Evolutionary conservation across 495 filamentous ascomycete species (phyloP), one percentile per base, ranked within the genome.

Genomic region (Immersiella caudata): DNA sequence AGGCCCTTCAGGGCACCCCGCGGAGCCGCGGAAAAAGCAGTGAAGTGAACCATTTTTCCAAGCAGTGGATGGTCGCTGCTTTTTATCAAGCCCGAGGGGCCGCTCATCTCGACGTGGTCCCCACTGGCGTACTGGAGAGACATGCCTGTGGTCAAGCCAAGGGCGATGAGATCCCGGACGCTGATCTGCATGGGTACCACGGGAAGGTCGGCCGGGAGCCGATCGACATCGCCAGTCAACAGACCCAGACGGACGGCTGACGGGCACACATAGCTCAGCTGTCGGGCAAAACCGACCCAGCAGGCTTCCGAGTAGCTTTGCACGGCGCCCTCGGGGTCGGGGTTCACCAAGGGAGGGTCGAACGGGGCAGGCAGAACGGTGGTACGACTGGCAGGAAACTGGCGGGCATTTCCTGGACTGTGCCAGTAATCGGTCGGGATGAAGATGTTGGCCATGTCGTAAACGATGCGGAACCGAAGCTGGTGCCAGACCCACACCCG

Each of bases 381-480:
- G 12, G 21, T 52, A 12, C 49, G 49, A 22, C 16, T 3, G 18
- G 49, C 16, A 12, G 49, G 49, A 60, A 60, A 27, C 57, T 60
- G 9, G 25, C 27, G 57, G 6, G 57, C 21, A 25, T 60, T 60
- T 25, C 20, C 57, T 20, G 57, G 57, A 36, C 4, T 52, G 12
- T 52, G 49, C 49, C 49, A 52, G 49, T 52, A 52, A 3, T 52
- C 49, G 49, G 49, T 52, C 18, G 49, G 49, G 49, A 52, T 52
- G 49, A 52, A 52, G 49, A 52, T 52, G 49, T 52, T 33, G 29
- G 29, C 29, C 29, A 33, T 33, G 29, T 33, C 29, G 29, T 33
- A 33, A 3, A 33, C 29, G 29, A 33, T 33, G 29, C 29, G 29
- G 29, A 33, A 33, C 29, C 29, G 29, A 33, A 33, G 29, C 29